Percentiles rank a stretch among this genome's conserved stretches.
Conservation (phyloP, 2,329 filamentous ascomycete species). For the Cladophialophora exuberans region DNA sequence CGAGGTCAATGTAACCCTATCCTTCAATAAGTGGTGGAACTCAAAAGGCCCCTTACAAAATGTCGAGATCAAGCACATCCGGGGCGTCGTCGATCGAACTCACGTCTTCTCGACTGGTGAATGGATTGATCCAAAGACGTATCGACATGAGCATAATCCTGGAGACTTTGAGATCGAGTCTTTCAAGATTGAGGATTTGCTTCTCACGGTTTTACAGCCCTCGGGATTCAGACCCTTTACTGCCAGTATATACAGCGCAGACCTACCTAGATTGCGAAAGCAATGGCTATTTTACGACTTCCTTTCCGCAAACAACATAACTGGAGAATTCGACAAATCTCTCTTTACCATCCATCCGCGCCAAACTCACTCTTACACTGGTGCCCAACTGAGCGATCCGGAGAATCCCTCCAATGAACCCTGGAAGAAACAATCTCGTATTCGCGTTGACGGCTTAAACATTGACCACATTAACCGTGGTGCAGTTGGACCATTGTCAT, state of each 20-base stretch:
- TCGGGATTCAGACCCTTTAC: conserved; percentile 90
- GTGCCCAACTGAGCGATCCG: conserved; percentile 61
- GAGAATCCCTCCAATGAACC: conserved; percentile 56
- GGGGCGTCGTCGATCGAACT: conserved; percentile 89
- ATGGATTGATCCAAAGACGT: conserved; percentile 78
- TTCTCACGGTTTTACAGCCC: conserved; percentile 91
- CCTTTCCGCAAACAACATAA: conserved; percentile 92
- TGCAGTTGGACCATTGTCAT: conserved; percentile 90
- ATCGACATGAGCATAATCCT: conserved; percentile 81
- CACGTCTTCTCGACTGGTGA: conserved; percentile 73
- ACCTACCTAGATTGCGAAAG: conserved; percentile 87
- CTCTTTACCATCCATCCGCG: conserved; percentile 96
- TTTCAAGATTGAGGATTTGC: conserved; percentile 92
- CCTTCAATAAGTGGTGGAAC: conserved; percentile 99
- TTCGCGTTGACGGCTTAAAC: conserved; percentile 88
- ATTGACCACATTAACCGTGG: conserved; percentile 96
- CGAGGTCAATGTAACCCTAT: conserved; percentile 93
- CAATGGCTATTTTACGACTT: conserved; percentile 99
- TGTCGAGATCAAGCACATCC: conserved; percentile 90
- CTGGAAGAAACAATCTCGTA: conserved; percentile 95
- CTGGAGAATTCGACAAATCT: conserved; percentile 91
- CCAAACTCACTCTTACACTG: conserved; percentile 79
- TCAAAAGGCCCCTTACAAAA: conserved; percentile 89
- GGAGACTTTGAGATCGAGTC: conserved; percentile 97
- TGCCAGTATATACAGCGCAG: conserved; percentile 93